Percentiles rank a stretch among this genome's conserved stretches.
Evolutionary conservation across 208 protist genomes (phyloP).

Genomic region (Trypanosoma melophagium): DNA sequence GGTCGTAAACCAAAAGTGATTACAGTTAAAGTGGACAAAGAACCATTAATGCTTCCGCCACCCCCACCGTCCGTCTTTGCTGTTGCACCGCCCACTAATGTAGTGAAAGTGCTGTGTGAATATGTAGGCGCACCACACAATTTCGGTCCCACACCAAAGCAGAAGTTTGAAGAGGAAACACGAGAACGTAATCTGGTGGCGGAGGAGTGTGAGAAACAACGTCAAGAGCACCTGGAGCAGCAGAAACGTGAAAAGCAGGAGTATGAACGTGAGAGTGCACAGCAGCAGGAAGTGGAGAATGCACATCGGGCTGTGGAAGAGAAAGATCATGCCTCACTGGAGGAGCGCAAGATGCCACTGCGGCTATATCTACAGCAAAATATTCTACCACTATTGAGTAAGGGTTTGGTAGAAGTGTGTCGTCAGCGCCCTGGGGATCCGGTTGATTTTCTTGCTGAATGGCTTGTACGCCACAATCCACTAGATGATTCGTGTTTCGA

Average conservation of each 20-base stretch:
- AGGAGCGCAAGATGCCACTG: conserved; percentile 82
- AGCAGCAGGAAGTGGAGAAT: conserved; percentile 26
- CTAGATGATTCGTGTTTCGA: conserved; percentile 82
- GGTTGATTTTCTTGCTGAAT: conserved; percentile 93
- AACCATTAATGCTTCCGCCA: conserved; percentile 69
- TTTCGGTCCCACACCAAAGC: conserved; percentile 84
- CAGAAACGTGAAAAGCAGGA: conserved; percentile 22
- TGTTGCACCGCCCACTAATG: conserved; percentile 27
- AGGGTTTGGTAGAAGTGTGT: conserved; percentile 92
- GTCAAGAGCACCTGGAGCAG: conserved; percentile 34
- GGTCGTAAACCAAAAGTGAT: conserved; percentile 40
- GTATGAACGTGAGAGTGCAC: conserved; percentile 20
- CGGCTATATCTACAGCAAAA: conserved; percentile 87
- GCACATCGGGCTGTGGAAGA: conserved; percentile 40
- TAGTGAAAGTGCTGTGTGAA: conserved; percentile 51
- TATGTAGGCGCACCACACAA: conserved; percentile 84
- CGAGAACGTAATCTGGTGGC: conserved; percentile 36
- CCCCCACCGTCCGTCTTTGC: conserved; percentile 64
- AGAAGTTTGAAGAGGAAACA: conserved; percentile 71
- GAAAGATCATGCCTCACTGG: conserved; percentile 81
- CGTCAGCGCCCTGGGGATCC: conserved; percentile 91
- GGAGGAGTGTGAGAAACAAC: conserved; percentile 37
- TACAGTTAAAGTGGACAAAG: conserved; percentile 44
- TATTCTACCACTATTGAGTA: conserved; percentile 92
- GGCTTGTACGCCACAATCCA: conserved; percentile 90